Percentiles rank a stretch among this genome's conserved stretches.
phyloP scores from a whole-genome alignment of 1,139 yeast genomes.

The Candida glucosophila region DNA sequence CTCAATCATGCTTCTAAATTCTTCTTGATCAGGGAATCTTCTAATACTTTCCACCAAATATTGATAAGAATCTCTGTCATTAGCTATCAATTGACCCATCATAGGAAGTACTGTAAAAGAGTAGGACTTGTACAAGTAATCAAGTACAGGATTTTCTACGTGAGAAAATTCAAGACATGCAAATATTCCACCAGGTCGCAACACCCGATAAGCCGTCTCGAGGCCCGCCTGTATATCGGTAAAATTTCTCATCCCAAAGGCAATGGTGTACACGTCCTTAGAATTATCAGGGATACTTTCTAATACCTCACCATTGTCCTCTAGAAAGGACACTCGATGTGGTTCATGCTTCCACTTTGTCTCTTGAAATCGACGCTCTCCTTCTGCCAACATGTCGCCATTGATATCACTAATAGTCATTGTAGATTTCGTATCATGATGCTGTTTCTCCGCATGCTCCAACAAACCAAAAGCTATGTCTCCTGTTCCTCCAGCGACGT shows the following conservation, averaged over 20 bases:
- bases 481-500: slow-evolving; percentile 99
- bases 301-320: slow-evolving; percentile 87
- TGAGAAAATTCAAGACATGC: slow-evolving; percentile 94
- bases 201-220: slow-evolving; percentile 85
- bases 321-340: slow-evolving; percentile 66
- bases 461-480: slow-evolving; percentile 94
- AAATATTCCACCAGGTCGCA: slow-evolving; percentile 98
- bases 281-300: slow-evolving; percentile 80
- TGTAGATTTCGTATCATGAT: slow-evolving; percentile 64
- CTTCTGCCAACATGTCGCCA: slow-evolving; percentile 92
- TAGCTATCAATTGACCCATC: slow-evolving; percentile 92
- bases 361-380: slow-evolving; percentile 60
- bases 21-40: slow-evolving; percentile 86
- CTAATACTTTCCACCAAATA: slow-evolving; percentile 90
- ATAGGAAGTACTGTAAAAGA: slow-evolving; percentile 83
- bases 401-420: slow-evolving; percentile 95
- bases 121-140: slow-evolving; percentile 75
- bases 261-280: slow-evolving; percentile 91
- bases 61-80: slow-evolving; percentile 92
- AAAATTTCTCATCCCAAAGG: slow-evolving; percentile 95
- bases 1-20: slow-evolving; percentile 84
- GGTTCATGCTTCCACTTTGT: slow-evolving; percentile 47
- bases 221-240: slow-evolving; percentile 91
- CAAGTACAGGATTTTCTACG: slow-evolving; percentile 73
- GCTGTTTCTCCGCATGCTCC: slow-evolving; percentile 79